Base-by-base conservation (phyloP, 2,329 filamentous ascomycete species). In the Bretziella fagacearum region DNA sequence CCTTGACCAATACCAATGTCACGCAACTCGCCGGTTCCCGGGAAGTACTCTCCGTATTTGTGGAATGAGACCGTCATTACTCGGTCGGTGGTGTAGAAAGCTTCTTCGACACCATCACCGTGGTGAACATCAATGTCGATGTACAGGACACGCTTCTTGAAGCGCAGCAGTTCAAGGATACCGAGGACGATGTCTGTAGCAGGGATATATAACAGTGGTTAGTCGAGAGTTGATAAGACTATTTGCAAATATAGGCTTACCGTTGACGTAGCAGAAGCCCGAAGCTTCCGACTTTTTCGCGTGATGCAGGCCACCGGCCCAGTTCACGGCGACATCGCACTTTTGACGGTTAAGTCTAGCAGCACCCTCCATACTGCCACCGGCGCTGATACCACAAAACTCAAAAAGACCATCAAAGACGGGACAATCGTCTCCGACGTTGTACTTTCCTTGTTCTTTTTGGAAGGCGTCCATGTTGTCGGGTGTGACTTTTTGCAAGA, bases 231-330 rank as follows among this genome's bases (percentile, higher is more conserved):
- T 15, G 17, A 7, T n/a, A 36, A 13, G 13, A 41, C 23, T 22
- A 15, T 1, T 27, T 11, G 22, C 3, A 15, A 13, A 27, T 8
- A n/a, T 26, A 15, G 4, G 69, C 64, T 69, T 76, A 74, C 84
- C 89, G 61, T 98, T 98, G 56, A 96, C 84, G 62, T 98, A 98
- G 68, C 91, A 98, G 67, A 98, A 98, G 29, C 91, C 91, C 56
- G 81, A 89, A 51, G 91, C 91, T 65, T 95, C 86, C 54, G 82
- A 83, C 65, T 96, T 96, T 64, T 96, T 95, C 36, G 91, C 91
- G 62, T 98, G 91, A 62, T 98, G 91, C 41, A 98, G 74, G 22
- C 91, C 91, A 44, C 91, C 91, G 37, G 87, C 91, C 91, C 91
- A 98, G 63, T 96, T 96, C 62, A 98, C 84, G 17, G 91, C 91